Evolutionary conservation across 148 eudicot species (phyloP).

Genomic region (Dysphania ambrosioides): DNA sequence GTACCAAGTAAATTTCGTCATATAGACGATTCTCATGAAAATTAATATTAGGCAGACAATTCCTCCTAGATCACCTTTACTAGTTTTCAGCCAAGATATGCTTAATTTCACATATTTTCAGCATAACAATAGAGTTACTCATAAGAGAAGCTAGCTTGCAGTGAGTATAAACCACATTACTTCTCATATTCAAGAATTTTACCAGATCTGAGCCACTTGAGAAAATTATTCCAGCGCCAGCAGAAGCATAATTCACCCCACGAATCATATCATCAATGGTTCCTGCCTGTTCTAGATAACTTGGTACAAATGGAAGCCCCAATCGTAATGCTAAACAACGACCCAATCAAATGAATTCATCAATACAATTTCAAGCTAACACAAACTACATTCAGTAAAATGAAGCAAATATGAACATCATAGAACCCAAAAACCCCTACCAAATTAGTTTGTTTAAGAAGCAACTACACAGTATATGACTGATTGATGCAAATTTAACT

Average conservation of each 20-base stretch:
- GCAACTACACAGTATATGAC: no score
- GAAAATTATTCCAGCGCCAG: constrained; percentile 91
- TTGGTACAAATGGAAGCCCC: constrained; percentile 84
- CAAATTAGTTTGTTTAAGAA: neutral
- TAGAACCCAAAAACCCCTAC: neutral
- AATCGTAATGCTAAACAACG: constrained; percentile 53
- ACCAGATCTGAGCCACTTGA: constrained; percentile 92
- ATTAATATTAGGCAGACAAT: neutral
- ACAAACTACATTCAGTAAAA: neutral
- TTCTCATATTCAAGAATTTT: no score
- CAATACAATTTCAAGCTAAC: neutral
- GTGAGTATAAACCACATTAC: no score
- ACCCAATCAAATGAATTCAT: neutral
- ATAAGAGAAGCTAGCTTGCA: neutral
- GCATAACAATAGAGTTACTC: neutral
- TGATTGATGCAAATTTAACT: no score
- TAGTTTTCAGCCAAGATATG: neutral
- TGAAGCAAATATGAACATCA: neutral
- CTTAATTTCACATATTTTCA: neutral
- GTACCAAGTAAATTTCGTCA: neutral
- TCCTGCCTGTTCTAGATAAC: constrained; percentile 65
- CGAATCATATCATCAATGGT: constrained; percentile 63
- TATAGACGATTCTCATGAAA: neutral
- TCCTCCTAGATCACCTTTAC: neutral
- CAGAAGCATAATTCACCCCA: constrained; percentile 95